Base-by-base conservation (phyloP, 352 stramenopile genomes). In the Phytopythium aichiense region DNA sequence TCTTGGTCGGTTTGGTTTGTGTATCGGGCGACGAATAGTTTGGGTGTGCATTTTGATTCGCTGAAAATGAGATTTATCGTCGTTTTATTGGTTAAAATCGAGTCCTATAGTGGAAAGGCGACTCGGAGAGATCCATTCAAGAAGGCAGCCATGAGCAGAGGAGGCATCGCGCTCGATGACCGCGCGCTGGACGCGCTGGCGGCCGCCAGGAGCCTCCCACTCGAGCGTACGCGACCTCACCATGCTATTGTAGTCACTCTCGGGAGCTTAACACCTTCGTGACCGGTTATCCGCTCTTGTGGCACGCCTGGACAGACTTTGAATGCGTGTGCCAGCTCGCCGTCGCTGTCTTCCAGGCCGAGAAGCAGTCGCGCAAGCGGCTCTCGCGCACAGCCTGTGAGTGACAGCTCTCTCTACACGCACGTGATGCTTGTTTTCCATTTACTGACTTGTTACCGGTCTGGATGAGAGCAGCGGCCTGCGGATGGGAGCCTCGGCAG, bases 321-420 rank as follows among this genome's bases (percentile, higher is more conserved):
- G 77, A 71, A 9, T 68, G 61, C 12, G 48, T 87, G 30, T 80
- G 80, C 60, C 82, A 80, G 51, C 66, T 88, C 50, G 80, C 80
- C 20, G 64, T 82, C 61, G 49, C 71, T 13, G 72, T 92, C 55
- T 89, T 92, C 65, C 72, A 74, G 57, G 60, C 76, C 9, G 77
- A 88, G 56, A 89, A 89, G 68, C 82, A 87, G 56, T 89, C 75
- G 64, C 80, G 78, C 50, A 79, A 79, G 11, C 71, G 78, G 15
- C 61, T 89, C 15, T 76, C 75, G 20, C 80, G 77, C 37, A 81
- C 77, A 4, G 80, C 82, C 7, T 87, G 82, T 92, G 43, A n/a
- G 71, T 70, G 23, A 9, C 40, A 25, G 23, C 13, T 12, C 13
- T 7, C 16, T 28, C 6, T 46, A 23, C n/a, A 53, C 4, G 23